A percentile compares a stretch with the other conserved stretches of the same genome.
These are phyloP conservation scores for Fragilaria radians DNA, from an alignment of 108 stramenopile genomes.

Conservation along the genomic window DNA sequence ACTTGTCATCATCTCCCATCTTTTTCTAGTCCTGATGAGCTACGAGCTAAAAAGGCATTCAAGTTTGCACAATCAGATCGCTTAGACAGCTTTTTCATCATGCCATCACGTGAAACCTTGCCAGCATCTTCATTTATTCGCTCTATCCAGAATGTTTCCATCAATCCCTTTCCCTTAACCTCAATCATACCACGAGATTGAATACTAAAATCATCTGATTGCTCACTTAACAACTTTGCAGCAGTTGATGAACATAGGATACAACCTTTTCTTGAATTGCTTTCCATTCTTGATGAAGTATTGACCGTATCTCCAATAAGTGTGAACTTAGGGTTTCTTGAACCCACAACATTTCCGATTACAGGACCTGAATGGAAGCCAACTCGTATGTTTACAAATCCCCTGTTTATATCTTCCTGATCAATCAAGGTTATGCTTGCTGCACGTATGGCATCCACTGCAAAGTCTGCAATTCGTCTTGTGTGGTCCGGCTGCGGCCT, in stretches of 20 bases:
- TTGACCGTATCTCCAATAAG: constrained; percentile 57
- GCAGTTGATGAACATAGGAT: constrained; percentile 49
- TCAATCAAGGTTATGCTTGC: constrained; percentile 32
- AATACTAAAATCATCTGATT: constrained; percentile 34
- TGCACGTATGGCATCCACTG: constrained; percentile 36
- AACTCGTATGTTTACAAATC: constrained; percentile 40
- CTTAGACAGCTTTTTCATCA: neutral
- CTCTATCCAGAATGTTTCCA: constrained; percentile 4
- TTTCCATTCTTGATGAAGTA: constrained; percentile 41
- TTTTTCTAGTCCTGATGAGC: too few relatives aligned
- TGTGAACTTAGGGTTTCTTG: constrained; percentile 37
- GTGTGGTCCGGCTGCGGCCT: constrained; percentile 41
- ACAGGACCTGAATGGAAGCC: constrained; percentile 54
- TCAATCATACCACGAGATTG: constrained; percentile 29
- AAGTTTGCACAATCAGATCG: neutral
- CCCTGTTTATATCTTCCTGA: constrained; percentile 23
- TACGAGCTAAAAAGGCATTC: neutral
- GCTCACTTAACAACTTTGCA: constrained; percentile 30
- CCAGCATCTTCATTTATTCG: neutral
- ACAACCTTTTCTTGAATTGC: constrained; percentile 23
- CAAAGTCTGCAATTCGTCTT: constrained; percentile 42
- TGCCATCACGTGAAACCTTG: neutral
- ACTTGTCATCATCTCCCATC: too few relatives aligned
- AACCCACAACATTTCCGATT: constrained; percentile 36
- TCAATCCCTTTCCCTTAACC: constrained; percentile 7